Conservation (phyloP, 2,329 filamentous ascomycete species). For the Tolypocladium tundrense region DNA sequence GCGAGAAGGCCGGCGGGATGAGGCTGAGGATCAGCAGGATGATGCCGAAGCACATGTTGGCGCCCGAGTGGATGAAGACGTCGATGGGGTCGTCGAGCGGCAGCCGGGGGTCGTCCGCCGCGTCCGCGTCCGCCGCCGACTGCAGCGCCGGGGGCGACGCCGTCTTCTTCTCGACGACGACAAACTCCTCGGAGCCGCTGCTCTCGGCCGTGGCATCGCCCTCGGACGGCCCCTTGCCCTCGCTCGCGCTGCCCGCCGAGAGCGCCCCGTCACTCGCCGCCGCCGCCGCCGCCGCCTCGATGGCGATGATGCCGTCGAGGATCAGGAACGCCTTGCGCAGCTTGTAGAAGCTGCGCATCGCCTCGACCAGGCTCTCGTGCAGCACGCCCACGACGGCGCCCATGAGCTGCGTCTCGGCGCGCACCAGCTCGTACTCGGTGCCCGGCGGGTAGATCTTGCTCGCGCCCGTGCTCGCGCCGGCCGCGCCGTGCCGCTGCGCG, state of each 20-base stretch:
- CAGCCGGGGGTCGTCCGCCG: slow-evolving; percentile 44
- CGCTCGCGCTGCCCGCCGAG: background rate
- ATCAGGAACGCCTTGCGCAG: slow-evolving; percentile 79
- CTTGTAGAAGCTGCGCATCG: slow-evolving; percentile 85
- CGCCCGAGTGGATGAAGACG: slow-evolving; percentile 78
- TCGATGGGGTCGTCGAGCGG: slow-evolving; percentile 66
- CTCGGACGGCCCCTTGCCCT: slow-evolving; percentile 5
- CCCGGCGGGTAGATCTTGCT: slow-evolving; percentile 64
- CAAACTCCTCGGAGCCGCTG: slow-evolving; percentile 26
- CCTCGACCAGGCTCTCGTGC: slow-evolving; percentile 88
- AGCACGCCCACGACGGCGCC: slow-evolving; percentile 77
- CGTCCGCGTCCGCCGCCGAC: slow-evolving; percentile 28
- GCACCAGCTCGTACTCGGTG: slow-evolving; percentile 75
- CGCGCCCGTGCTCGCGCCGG: slow-evolving; percentile 17
- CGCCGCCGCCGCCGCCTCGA: slow-evolving; percentile 45
- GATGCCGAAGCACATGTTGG: slow-evolving; percentile 82
- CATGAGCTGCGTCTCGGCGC: slow-evolving; percentile 83
- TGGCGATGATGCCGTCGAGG: slow-evolving; percentile 66
- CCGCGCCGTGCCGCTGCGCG: slow-evolving; percentile 51
- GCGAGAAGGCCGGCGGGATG: slow-evolving; percentile 83
- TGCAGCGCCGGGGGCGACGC: slow-evolving; percentile 13
- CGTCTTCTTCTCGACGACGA: slow-evolving; percentile 42
- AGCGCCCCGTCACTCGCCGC: slow-evolving; percentile 25
- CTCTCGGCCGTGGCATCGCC: slow-evolving; percentile 1
- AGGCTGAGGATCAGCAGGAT: slow-evolving; percentile 82